A percentile compares a stretch with the other conserved stretches of the same genome.
Evolutionary conservation across 2,329 filamentous ascomycete genomes (phyloP).

Genomic region (Scleromitrula shiraiana): DNA sequence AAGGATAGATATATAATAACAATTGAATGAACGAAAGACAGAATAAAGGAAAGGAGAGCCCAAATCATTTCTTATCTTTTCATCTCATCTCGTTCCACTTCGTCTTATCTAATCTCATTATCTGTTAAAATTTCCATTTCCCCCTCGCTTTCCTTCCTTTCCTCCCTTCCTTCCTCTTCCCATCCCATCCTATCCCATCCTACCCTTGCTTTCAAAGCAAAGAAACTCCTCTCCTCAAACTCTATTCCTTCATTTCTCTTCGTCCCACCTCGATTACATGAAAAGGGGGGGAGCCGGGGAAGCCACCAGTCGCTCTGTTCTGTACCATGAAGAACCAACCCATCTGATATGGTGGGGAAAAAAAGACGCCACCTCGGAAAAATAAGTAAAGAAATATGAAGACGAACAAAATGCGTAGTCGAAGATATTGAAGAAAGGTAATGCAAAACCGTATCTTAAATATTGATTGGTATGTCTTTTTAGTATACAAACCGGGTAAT

Average conservation of each 20-base stretch:
- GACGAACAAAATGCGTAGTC: neutral
- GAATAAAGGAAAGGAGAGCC: no score
- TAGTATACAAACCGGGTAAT: constrained; percentile 6
- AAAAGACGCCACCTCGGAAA: neutral
- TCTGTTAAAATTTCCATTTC: neutral
- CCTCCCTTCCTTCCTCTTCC: neutral
- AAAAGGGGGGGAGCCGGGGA: neutral
- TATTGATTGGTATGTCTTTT: neutral
- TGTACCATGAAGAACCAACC: neutral
- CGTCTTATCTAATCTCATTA: neutral
- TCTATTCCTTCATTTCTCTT: neutral
- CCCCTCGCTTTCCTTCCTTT: neutral
- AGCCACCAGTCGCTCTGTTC: no score
- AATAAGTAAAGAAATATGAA: neutral
- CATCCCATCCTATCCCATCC: neutral
- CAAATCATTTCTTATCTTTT: no score
- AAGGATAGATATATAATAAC: no score
- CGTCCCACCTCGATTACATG: neutral
- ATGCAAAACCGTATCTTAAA: neutral
- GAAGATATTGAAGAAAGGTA: neutral
- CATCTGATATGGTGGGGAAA: neutral
- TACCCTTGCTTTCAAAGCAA: no score
- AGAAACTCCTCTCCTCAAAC: no score
- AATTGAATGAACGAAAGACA: no score
- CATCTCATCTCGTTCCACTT: no score